Conservation (phyloP, 345 rosid genomes). For the Ceriops tagal region DNA sequence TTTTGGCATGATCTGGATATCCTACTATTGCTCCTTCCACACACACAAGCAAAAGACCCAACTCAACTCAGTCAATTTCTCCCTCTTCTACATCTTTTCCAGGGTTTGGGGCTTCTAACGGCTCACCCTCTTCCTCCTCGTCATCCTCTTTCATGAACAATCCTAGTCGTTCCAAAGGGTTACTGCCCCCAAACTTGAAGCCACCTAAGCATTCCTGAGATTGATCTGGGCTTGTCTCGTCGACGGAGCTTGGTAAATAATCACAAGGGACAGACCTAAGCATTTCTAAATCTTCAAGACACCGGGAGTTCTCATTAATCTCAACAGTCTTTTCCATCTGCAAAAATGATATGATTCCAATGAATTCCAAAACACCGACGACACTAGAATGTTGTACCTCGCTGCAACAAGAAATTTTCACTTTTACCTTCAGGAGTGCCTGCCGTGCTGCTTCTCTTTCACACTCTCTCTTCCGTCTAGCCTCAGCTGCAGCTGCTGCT, state of each 20-base stretch:
- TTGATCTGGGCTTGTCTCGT: conserved; percentile 55
- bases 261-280: conserved; percentile 52
- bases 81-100: conserved; percentile 72
- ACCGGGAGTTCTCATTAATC: conserved; percentile 66
- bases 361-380: conserved; percentile 1
- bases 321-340: conserved; percentile 97
- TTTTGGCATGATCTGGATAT: no score
- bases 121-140: conserved; percentile 54
- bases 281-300: conserved; percentile 83
- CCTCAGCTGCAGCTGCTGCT: conserved; percentile 75
- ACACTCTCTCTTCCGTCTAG: conserved; percentile 63
- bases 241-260: conserved; percentile 46
- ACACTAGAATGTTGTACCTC: not conserved
- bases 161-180: conserved; percentile 77
- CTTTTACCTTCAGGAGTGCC: conserved; percentile 62
- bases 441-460: conserved; percentile 92
- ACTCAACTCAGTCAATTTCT: conserved; percentile 56
- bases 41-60: not conserved
- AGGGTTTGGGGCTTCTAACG: conserved; percentile 22
- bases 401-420: not conserved
- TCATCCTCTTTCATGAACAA: conserved; percentile 65
- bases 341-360: conserved; percentile 8
- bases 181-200: conserved; percentile 59
- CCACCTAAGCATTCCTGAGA: conserved; percentile 55
- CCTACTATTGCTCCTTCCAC: not conserved